These are phyloP conservation scores for Hapsidospora chrysogenum DNA, from an alignment of 495 filamentous ascomycete genomes.

Conservation along the genomic window DNA sequence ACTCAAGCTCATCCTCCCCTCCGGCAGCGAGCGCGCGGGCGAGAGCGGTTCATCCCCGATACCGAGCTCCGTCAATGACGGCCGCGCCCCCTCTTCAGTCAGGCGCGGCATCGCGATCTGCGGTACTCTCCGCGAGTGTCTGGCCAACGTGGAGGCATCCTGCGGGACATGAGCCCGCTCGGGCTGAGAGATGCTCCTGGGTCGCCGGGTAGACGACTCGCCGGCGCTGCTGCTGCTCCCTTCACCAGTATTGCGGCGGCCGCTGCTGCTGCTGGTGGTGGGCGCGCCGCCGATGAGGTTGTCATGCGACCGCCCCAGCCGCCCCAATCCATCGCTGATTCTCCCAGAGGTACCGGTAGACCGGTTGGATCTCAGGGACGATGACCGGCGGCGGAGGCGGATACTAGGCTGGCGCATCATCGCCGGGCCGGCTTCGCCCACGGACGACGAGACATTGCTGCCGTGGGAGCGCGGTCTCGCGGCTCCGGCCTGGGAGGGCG, in stretches of 20 bases:
- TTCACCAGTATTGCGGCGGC: too few species aligned
- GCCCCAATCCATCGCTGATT: too few species aligned
- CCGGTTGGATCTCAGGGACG: not conserved
- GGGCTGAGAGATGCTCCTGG: slow-evolving; percentile 2
- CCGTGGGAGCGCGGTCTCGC: not conserved
- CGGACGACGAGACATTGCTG: not conserved
- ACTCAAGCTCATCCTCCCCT: not conserved
- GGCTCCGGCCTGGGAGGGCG: too few species aligned
- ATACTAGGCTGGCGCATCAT: slow-evolving; percentile 1
- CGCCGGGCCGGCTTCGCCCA: not conserved
- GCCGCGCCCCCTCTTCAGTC: slow-evolving; percentile 1
- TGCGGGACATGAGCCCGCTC: not conserved
- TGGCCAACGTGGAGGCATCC: not conserved
- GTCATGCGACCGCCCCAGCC: too few species aligned
- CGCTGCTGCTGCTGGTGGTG: not conserved
- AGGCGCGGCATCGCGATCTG: slow-evolving; percentile 1
- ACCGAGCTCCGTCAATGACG: not conserved
- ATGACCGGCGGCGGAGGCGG: slow-evolving; percentile 1
- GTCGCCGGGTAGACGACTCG: not conserved
- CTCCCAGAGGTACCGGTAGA: too few species aligned
- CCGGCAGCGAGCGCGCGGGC: not conserved
- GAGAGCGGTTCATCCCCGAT: not conserved
- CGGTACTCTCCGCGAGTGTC: not conserved
- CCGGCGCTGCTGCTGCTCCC: slow-evolving; percentile 1
- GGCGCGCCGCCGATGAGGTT: too few species aligned